Conservation (phyloP, 345 rosid genomes). For the Streptanthus diversifolius region DNA sequence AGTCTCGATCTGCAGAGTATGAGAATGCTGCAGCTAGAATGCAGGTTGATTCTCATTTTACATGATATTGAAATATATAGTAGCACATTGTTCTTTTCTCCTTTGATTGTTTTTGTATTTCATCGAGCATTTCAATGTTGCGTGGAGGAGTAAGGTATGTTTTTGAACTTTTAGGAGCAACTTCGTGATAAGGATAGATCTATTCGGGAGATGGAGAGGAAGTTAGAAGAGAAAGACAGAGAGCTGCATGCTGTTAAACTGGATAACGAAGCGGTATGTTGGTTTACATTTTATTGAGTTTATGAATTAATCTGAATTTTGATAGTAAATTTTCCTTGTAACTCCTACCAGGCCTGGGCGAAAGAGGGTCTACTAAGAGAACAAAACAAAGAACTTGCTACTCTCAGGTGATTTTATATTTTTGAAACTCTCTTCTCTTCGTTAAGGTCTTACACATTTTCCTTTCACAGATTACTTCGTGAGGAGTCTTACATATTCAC, state of each 20-base stretch:
- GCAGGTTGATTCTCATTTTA: constrained; percentile 45
- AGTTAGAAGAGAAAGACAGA: constrained; percentile 78
- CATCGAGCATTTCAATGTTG: neutral
- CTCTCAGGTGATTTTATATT: constrained; percentile 53
- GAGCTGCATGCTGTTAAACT: constrained; percentile 81
- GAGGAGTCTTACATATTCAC: neutral
- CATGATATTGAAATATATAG: neutral
- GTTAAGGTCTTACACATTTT: neutral
- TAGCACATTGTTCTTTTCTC: neutral
- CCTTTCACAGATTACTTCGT: neutral
- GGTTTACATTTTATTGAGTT: neutral
- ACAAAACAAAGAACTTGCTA: constrained; percentile 81
- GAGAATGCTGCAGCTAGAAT: constrained; percentile 58
- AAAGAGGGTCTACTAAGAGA: constrained; percentile 89
- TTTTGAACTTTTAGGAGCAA: constrained; percentile 60
- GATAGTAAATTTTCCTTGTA: constrained; percentile 26
- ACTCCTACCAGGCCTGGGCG: constrained; percentile 75
- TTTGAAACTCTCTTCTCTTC: constrained; percentile 36
- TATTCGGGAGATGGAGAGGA: constrained; percentile 67
- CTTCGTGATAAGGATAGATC: constrained; percentile 59
- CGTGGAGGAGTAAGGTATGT: neutral
- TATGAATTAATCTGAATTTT: neutral
- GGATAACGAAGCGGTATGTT: constrained; percentile 83
- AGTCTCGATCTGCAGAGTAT: constrained; percentile 60
- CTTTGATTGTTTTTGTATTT: constrained; percentile 8